Base-by-base conservation (phyloP, 2,329 filamentous ascomycete genomes). In the Pestalotiopsis sp. region DNA sequence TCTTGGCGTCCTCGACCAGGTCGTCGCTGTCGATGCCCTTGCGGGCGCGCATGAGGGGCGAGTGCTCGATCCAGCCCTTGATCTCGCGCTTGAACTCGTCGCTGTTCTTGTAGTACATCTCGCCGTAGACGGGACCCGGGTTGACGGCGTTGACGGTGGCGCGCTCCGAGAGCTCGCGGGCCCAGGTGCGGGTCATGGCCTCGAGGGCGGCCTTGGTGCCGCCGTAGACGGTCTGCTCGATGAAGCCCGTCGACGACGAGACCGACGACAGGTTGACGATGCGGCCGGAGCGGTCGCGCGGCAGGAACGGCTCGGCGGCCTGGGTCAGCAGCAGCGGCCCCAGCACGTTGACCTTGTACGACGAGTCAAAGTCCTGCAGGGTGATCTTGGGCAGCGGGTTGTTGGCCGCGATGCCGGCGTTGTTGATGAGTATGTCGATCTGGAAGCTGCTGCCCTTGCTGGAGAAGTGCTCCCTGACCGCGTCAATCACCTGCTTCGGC, bases 381-480 rank as follows among this genome's bases (percentile, higher is more conserved):
- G 86, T 87, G 71, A 93, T 87, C 36, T 92, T 87, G 65, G 88
- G 86, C 27, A 92, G 81, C 31, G 83, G 78, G 73, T 91, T 87
- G 81, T 96, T 95, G 52, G 87, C 82, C 39, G 88, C 83, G 6
- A 90, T 83, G 67, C 93, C 94, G 38, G 94, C 94, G 79, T 97
- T 97, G 86, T 97, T 97, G 83, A 97, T 84, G 66, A 97, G 83
- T 70, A 97, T 93, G 81, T 97, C 93, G 75, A 97, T 86, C 75
- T 91, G 89, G 77, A 94, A 88, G 67, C 83, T 83, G 69, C 80
- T 77, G 5, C 73, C 74, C 4, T 20, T 14, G 12, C 20, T 52
- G 65, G 72, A 77, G 80, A 92, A 90, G 75, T 89, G 83, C 72
- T 88, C 84, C 73, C 88, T 85, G 4, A 89, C 85, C 0, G 85